Conservation (phyloP, 768 basidiomycete species). For the Cantharellus anzutake region DNA sequence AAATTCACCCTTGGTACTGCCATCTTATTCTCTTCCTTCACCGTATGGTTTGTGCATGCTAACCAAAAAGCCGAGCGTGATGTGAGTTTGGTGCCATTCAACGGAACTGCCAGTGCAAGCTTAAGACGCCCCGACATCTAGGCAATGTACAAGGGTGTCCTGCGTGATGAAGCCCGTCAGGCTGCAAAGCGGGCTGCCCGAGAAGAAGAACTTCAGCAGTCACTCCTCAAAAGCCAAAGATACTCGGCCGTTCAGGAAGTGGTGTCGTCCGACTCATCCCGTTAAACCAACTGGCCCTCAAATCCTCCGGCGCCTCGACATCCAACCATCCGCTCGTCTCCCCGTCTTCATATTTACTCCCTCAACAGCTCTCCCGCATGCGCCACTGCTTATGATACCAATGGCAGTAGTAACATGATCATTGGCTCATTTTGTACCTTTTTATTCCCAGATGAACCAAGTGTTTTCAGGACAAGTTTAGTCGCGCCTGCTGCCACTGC, state of each 20-base stretch:
- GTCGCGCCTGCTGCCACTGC: too few relatives aligned
- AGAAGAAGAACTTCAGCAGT: constrained; percentile 33
- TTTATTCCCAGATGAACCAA: too few relatives aligned
- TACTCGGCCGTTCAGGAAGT: constrained; percentile 9
- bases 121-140: constrained; percentile 15
- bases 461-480: too few relatives aligned
- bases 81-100: constrained; percentile 22
- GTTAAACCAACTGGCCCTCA: too few relatives aligned
- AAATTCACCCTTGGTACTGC: constrained; percentile 58
- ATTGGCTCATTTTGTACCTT: too few relatives aligned
- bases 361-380: too few relatives aligned
- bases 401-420: too few relatives aligned
- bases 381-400: too few relatives aligned
- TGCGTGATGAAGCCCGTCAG: constrained; percentile 72
- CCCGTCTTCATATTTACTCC: too few relatives aligned
- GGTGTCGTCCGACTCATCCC: too few relatives aligned
- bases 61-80: constrained; percentile 70
- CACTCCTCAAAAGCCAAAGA: constrained; percentile 6
- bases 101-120: constrained; percentile 7
- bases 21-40: constrained; percentile 39
- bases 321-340: too few relatives aligned
- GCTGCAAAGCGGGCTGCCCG: constrained; percentile 49
- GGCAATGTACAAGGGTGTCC: constrained; percentile 83
- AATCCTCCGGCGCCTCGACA: too few relatives aligned
- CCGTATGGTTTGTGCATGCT: constrained; percentile 80